Evolutionary conservation across 2,329 filamentous ascomycete species (phyloP), one percentile per base, ranked within the genome.

Genomic region (Lasiodiplodia sp.): DNA sequence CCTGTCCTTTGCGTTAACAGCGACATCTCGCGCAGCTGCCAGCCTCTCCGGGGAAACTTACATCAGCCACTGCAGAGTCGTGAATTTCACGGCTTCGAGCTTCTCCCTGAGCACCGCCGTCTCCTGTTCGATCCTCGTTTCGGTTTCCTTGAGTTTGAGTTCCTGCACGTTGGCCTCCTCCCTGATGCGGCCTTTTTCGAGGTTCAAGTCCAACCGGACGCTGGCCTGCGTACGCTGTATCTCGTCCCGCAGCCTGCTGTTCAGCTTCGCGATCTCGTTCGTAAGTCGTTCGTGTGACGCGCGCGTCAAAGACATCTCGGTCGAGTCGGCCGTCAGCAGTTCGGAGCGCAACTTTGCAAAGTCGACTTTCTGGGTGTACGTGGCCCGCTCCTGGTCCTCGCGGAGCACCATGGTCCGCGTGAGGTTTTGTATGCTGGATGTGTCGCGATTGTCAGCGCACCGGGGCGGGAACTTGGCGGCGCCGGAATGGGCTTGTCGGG

Each of bases 81-180:
- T 93, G 82, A 98, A 98, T 86, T 99, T 99, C 80, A 99, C 96
- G 73, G 93, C 92, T 83, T 99, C 96, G 58, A 99, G 86, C 82
- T 96, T 91, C 84, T 98, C 96, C 73, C 93, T 86, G 77, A 99
- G 80, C 38, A 92, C 91, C 51, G 95, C 95, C 66, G 96, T 94
- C 84, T 98, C 96, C 82, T 98, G 95, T 84, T 99, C 96, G 76
- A 99, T 98, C 82, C 96, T 91, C 69, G 94, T 97, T 84, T 99
- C 96, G 14, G 96, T 98, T 86, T 99, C 96, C 84, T 97, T 97
- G 76, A 99, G 93, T 84, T 97, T 96, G 81, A 99, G 89, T 81
- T 99, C 96, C 83, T 98, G 96, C 69, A 92, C 91, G 73, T 97
- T 96, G 21, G 94, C 94, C 84, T 99, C 96, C 82, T 99, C 96